Evolutionary conservation across 495 filamentous ascomycete genomes (phyloP), one percentile per base, ranked within the genome.

Genomic region (Aspergillus nanangensis): DNA sequence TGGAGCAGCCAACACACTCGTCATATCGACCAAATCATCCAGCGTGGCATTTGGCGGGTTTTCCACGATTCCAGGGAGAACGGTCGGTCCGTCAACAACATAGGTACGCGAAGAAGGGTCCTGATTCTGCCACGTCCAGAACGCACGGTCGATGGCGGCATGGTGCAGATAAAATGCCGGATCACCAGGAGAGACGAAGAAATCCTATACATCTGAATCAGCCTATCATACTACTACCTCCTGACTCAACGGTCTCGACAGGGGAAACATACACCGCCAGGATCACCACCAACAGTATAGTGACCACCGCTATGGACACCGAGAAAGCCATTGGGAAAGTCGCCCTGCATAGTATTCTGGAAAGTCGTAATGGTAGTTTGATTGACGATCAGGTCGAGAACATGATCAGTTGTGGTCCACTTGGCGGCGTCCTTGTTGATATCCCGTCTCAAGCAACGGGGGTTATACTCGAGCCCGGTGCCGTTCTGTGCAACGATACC

Each of bases 391-490:
- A 50, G 25, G 10, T 38, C 41, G 8, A 50, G 24, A 1, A 50
- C 48, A 10, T 5, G 3, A 4, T 38, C 19, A 2, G 41, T 44
- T 32, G 14, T 45, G 9, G 48, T 45, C 48, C 41, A 45, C 33
- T 18, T 0, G 1, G 41, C 35, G n/a, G 36, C 35, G 13, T 33
- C 11, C 3, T 15, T 15, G 15, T 25, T 27, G 29, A 53, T 63
- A 51, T 86, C 83, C 13, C 84, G 75, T 18, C 60, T 70, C 21
- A 87, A 60, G 52, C 83, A 83, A 33, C 80, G 74, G 3, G 75
- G 79, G 60, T 80, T 79, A 51, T 71, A 71, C 43, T 52, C 51
- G 15, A 58, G 41, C n/a, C 47, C 47, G 9, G 38, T 20, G 15
- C 47, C 47, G 23, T 49, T 49, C 18, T 49, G 47, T 5, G 47